Conservation (phyloP, 2,329 filamentous ascomycete species). For the Claviceps fusiformis region DNA sequence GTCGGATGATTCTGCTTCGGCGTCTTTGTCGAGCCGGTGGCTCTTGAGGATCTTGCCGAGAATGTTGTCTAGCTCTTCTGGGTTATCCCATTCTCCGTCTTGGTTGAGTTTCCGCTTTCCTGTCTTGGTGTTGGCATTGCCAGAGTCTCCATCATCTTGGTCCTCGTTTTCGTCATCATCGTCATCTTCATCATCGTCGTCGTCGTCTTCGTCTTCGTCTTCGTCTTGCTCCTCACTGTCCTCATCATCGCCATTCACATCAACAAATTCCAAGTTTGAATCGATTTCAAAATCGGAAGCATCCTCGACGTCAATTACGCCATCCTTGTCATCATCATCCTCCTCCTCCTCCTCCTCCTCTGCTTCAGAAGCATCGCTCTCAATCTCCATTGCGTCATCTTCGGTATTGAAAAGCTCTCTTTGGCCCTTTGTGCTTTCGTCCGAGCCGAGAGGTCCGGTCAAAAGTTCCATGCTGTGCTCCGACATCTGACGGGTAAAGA, state of each 20-base stretch:
- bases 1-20: conserved; percentile 40
- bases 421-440: conserved; percentile 73
- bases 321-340: conserved; percentile 18
- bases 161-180: conserved; percentile 10
- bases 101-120: conserved; percentile 26
- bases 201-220: conserved; percentile 17
- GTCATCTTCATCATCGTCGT: conserved; percentile 11
- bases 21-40: conserved; percentile 47
- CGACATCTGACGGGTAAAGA: conserved; percentile 65
- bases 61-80: conserved; percentile 51
- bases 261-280: conserved; percentile 37
- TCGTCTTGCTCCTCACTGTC: conserved; percentile 9
- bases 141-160: conserved; percentile 7
- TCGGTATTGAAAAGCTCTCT: conserved; percentile 69
- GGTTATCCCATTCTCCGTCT: conserved; percentile 26
- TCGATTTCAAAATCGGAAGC: conserved; percentile 14
- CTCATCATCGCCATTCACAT: conserved; percentile 30
- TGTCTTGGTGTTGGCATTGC: conserved; percentile 28
- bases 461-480: conserved; percentile 54
- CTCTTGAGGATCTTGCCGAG: conserved; percentile 68
- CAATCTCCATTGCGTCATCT: conserved; percentile 43
- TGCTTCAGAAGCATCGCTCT: conserved; percentile 27
- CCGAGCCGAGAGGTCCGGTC: conserved; percentile 57
- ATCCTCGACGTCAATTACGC: conserved; percentile 7
- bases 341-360: conserved; percentile 21